Evolutionary conservation across 2,329 filamentous ascomycete species (phyloP), one percentile per base, ranked within the genome.

Genomic region (Colletotrichum trifolii): DNA sequence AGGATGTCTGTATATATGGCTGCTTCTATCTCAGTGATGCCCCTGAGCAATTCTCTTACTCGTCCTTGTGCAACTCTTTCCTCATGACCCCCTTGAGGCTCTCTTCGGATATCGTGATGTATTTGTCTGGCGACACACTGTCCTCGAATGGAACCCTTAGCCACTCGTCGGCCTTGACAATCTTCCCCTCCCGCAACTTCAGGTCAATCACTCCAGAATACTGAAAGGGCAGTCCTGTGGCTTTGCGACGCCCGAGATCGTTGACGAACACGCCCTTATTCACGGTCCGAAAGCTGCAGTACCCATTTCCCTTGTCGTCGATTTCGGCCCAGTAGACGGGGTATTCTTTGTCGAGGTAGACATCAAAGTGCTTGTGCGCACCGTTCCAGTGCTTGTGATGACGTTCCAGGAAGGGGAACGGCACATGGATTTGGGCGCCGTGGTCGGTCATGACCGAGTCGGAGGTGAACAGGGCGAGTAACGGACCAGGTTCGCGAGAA

Each of bases 371-470:
- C 11, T 48, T 17, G 36, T 62, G 52, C 4, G 58, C 57, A 8
- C 57, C 62, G 57, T 65, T 65, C 57, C 62, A 62, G 52, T 65
- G 62, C 46, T 54, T 52, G n/a, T 65, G 57, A 36, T 62, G 62
- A 7, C 57, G 50, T 11, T 62, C 52, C n/a, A 65, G 57, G 25
- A 62, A 65, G 35, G 46, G 17, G 25, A 42, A 56, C 3, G 57
- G 62, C 11, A 56, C 35, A 40, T 62, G 62, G 13, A 61, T 56
- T 8, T 62, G 62, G 8, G 57, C 62, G 6, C 58, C 57, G 57
- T 65, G 62, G 40, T 65, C 57, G 10, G 62, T 65, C 62, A 65
- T 65, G 1, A 48, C 25, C n/a, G 57, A 42, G 57, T 62, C 52
- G n/a, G 13, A 9, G 4, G 57, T 8, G 52, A 65, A 65, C 15